Percentiles rank a stretch among this genome's conserved stretches.
phyloP scores from a whole-genome alignment of 2,329 filamentous ascomycete species.

The Arthroderma uncinatum region DNA sequence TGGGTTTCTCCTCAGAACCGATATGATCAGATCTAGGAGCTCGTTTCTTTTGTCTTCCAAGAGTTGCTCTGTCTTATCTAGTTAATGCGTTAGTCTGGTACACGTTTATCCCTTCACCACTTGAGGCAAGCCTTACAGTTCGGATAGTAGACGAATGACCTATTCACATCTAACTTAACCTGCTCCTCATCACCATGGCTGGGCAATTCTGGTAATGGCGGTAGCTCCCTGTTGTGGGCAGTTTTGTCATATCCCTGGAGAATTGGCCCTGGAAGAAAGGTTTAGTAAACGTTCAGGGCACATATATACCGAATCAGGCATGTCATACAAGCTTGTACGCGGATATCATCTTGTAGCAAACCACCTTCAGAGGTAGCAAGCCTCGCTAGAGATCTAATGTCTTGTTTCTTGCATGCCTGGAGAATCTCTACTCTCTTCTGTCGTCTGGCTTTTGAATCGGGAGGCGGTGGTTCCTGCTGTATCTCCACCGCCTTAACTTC shows the following conservation, averaged over 20 bases:
- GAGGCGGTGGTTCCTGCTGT: neutral
- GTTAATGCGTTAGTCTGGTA: slow-evolving; percentile 16
- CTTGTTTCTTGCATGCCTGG: slow-evolving; percentile 48
- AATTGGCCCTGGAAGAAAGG: slow-evolving; percentile 26
- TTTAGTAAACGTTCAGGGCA: neutral
- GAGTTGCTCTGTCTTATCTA: slow-evolving; percentile 58
- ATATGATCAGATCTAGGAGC: slow-evolving; percentile 67
- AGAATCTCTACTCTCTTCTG: slow-evolving; percentile 41
- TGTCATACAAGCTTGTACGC: slow-evolving; percentile 63
- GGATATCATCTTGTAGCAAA: slow-evolving; percentile 55
- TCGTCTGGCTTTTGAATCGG: neutral
- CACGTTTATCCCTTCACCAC: neutral
- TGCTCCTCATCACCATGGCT: slow-evolving; percentile 82
- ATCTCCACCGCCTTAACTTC: neutral
- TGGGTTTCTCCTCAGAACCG: slow-evolving; percentile 68
- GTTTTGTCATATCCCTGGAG: slow-evolving; percentile 33
- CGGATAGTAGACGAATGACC: slow-evolving; percentile 97
- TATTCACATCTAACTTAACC: slow-evolving; percentile 80
- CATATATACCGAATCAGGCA: no score
- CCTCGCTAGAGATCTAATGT: slow-evolving; percentile 46
- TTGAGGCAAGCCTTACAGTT: slow-evolving; percentile 45
- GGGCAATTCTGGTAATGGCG: slow-evolving; percentile 50
- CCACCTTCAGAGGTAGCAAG: slow-evolving; percentile 56
- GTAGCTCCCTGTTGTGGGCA: slow-evolving; percentile 11
- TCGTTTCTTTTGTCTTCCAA: slow-evolving; percentile 61